These are phyloP conservation scores for Poterioochromonas sp. DNA, from an alignment of 352 stramenopile genomes.

Conservation along the genomic window DNA sequence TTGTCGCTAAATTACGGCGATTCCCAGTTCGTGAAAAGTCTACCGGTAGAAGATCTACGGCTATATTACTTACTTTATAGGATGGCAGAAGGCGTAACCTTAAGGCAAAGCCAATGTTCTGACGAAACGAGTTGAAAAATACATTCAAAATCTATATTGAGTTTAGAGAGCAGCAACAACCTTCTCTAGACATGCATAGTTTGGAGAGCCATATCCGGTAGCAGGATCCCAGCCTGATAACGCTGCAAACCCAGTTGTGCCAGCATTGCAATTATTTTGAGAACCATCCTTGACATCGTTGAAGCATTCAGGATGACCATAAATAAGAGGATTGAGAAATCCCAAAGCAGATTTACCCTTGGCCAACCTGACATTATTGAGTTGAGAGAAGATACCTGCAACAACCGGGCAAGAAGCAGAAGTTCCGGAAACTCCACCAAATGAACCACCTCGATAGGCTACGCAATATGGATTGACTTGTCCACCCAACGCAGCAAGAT, in stretches of 20 bases:
- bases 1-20: too few species aligned
- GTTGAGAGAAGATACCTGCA: slow-evolving; percentile 70
- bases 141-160: too few species aligned
- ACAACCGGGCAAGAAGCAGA: slow-evolving; percentile 69
- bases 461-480: slow-evolving; percentile 60
- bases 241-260: slow-evolving; percentile 6
- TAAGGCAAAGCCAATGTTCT: too few species aligned
- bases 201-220: slow-evolving; percentile 42
- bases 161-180: background rate
- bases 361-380: slow-evolving; percentile 64
- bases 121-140: too few species aligned
- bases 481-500: slow-evolving; percentile 57
- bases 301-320: slow-evolving; percentile 22
- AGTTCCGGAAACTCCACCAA: slow-evolving; percentile 51
- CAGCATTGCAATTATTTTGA: slow-evolving; percentile 29
- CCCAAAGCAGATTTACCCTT: slow-evolving; percentile 63
- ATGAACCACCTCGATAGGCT: slow-evolving; percentile 40
- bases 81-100: too few species aligned
- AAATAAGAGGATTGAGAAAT: slow-evolving; percentile 73
- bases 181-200: slow-evolving; percentile 12
- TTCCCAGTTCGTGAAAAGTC: too few species aligned
- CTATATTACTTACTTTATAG: too few species aligned
- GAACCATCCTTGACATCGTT: slow-evolving; percentile 43
- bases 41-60: too few species aligned
- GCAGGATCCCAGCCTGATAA: slow-evolving; percentile 47